phyloP scores from a whole-genome alignment of 345 rosid species.

The Cochlearia excelsa region DNA sequence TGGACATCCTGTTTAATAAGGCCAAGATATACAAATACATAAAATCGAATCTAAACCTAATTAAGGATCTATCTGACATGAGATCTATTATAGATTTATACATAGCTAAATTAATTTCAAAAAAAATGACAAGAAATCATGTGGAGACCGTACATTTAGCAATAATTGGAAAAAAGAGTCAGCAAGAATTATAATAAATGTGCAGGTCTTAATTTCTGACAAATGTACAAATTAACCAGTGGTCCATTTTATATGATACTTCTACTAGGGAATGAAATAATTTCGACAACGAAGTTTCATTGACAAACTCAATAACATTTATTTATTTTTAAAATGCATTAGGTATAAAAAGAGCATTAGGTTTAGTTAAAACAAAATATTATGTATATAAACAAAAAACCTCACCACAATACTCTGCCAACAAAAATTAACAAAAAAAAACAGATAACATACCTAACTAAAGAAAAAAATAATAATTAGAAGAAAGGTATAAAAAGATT shows the following conservation, averaged over 20 bases:
- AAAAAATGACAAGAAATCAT: slow-evolving; percentile 24
- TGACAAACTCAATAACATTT: slow-evolving; percentile 33
- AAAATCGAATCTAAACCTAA: slow-evolving; percentile 8
- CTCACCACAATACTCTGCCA: slow-evolving; percentile 34
- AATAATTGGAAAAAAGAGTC: slow-evolving; percentile 37
- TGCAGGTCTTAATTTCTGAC: slow-evolving; percentile 37
- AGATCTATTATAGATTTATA: slow-evolving; percentile 23
- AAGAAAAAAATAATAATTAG: neutral
- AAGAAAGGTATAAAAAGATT: slow-evolving; percentile 29
- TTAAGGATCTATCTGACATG: slow-evolving; percentile 18
- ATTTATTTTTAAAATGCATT: neutral
- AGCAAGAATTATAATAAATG: slow-evolving; percentile 36
- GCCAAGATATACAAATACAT: slow-evolving; percentile 6
- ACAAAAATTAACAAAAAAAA: slow-evolving; percentile 24
- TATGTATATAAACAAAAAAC: slow-evolving; percentile 23
- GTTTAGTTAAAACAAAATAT: slow-evolving; percentile 15
- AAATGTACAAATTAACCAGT: slow-evolving; percentile 32
- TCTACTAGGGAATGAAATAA: slow-evolving; percentile 41
- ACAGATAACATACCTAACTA: slow-evolving; percentile 27
- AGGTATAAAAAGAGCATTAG: neutral
- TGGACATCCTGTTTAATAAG: slow-evolving; percentile 8
- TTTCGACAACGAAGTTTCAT: slow-evolving; percentile 34
- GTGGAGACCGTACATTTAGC: slow-evolving; percentile 35
- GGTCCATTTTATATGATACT: slow-evolving; percentile 45
- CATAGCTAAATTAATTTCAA: slow-evolving; percentile 2